Conservation (phyloP, 768 basidiomycete genomes). For the Fomitopsis pulvina region DNA sequence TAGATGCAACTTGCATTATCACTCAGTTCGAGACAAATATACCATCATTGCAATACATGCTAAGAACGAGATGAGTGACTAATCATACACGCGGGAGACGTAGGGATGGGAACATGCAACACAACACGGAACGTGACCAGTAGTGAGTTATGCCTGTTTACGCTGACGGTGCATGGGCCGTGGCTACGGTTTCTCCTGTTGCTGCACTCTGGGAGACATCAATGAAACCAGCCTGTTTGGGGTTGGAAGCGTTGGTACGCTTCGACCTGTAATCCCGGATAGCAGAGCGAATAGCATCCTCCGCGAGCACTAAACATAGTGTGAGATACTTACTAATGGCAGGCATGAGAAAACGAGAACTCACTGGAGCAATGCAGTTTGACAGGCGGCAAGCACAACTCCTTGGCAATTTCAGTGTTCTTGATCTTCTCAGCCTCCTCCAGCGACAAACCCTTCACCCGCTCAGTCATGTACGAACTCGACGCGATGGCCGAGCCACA, state of each 20-base stretch:
- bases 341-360: constrained; percentile 17
- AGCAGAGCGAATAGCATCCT: constrained; percentile 97
- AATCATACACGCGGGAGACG: constrained; percentile 9
- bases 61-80: not conserved
- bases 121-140: not conserved
- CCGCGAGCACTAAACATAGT: constrained; percentile 71
- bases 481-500: constrained; percentile 98
- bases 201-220: constrained; percentile 57
- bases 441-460: constrained; percentile 88
- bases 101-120: not conserved
- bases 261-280: constrained; percentile 95
- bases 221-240: constrained; percentile 58
- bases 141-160: not conserved
- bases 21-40: not conserved
- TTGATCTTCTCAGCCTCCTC: constrained; percentile 96
- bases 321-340: constrained; percentile 5
- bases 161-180: constrained; percentile 23
- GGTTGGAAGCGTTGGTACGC: constrained; percentile 45
- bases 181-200: constrained; percentile 47
- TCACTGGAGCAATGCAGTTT: constrained; percentile 92
- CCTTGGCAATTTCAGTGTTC: constrained; percentile 99
- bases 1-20: constrained; percentile 7
- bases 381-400: constrained; percentile 90
- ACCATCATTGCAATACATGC: not conserved
- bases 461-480: constrained; percentile 98